Conservation (phyloP, 495 filamentous ascomycete genomes). For the Hypoxylon fragiforme region DNA sequence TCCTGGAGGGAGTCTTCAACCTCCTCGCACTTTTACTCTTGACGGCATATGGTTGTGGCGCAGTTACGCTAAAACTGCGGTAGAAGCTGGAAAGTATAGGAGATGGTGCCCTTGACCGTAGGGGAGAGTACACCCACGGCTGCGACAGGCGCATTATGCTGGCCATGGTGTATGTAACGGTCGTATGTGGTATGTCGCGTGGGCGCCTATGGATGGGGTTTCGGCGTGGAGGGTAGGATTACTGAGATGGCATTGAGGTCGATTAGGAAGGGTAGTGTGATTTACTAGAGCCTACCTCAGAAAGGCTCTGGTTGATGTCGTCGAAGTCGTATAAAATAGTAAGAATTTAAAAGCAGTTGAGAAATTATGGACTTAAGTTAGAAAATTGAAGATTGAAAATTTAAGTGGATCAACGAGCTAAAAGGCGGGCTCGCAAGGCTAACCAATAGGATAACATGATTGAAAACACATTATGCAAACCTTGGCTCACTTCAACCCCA, state of each 20-base stretch:
- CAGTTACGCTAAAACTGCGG: constrained; percentile 10
- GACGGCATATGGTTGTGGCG: constrained; percentile 4
- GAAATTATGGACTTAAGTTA: not conserved
- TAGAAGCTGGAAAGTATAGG: constrained; percentile 2
- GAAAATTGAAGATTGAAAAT: not conserved
- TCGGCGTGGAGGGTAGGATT: too few species aligned
- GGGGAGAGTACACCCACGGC: constrained; percentile 15
- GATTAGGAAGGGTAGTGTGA: too few species aligned
- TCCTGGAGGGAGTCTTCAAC: not conserved
- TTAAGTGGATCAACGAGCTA: not conserved
- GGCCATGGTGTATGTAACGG: constrained; percentile 10
- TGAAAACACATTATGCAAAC: not conserved
- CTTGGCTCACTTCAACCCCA: too few species aligned
- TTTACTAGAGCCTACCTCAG: too few species aligned
- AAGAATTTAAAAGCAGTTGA: not conserved
- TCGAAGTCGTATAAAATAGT: too few species aligned
- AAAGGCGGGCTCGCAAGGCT: too few species aligned
- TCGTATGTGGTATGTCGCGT: not conserved
- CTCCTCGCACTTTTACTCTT: not conserved
- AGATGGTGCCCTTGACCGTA: not conserved
- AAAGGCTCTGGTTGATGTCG: too few species aligned
- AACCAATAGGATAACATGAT: constrained; percentile 5
- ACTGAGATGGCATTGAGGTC: too few species aligned
- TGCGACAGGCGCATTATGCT: constrained; percentile 19
- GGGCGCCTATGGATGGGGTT: not conserved